Conservation (phyloP, 2,329 filamentous ascomycete genomes). For the Penicillium sp. region DNA sequence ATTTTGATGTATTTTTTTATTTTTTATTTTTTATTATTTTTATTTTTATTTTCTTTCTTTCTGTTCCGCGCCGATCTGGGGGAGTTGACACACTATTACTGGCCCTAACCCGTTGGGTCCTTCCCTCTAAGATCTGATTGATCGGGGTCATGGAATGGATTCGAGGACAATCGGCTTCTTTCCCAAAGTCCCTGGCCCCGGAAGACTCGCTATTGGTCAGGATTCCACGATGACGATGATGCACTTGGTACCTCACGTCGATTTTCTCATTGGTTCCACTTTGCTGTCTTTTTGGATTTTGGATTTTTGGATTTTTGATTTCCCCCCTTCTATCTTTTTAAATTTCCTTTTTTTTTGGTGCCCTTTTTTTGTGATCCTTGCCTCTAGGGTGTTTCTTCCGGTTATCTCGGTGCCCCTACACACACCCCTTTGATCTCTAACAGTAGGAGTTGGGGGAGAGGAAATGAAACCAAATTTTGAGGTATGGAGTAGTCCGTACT, state of each 20-base stretch:
- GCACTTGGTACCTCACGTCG: conserved; percentile 7
- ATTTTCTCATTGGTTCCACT: conserved; percentile 10
- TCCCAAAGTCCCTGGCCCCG: conserved; percentile 9
- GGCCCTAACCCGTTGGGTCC: no score
- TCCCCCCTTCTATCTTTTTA: conserved; percentile 4
- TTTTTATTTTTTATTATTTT: no score
- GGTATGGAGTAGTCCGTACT: no score
- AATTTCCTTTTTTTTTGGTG: conserved; percentile 3
- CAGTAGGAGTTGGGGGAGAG: neutral
- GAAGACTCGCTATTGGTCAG: conserved; percentile 9
- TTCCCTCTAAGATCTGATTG: conserved; percentile 12
- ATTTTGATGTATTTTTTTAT: no score
- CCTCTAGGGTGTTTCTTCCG: conserved; percentile 17
- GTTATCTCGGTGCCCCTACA: conserved; percentile 9
- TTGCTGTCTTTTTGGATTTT: neutral
- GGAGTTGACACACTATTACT: no score
- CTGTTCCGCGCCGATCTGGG: no score
- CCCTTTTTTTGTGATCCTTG: conserved; percentile 15
- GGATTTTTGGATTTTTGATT: conserved; percentile 9
- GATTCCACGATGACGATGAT: conserved; percentile 13
- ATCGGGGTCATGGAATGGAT: conserved; percentile 7
- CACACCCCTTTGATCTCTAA: conserved; percentile 9
- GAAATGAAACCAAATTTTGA: no score
- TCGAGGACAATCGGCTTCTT: conserved; percentile 14
- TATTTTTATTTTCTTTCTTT: no score